Base-by-base conservation (phyloP, 2,329 filamentous ascomycete species). In the Orbilia blumenaviensis region DNA sequence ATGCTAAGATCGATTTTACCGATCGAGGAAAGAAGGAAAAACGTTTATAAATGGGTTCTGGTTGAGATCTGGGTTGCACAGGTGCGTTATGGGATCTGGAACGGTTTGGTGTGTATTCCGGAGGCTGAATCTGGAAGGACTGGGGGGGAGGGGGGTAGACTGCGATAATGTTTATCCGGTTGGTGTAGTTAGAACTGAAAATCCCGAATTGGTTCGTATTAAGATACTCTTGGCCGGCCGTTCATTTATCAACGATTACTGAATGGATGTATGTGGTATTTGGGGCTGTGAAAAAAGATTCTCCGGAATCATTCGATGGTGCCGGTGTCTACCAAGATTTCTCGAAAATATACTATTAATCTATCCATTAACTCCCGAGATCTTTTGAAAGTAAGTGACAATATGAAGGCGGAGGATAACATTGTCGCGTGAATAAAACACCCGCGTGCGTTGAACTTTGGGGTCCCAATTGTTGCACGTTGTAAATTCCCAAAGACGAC, bases 1-100 rank as follows among this genome's bases (percentile, higher is more conserved):
- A 72, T 72, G 67, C 67, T 72, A 72, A 72, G 67, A 46, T 71
- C 32, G 21, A 60, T 48, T 64, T 50, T 72, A 50, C 60, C 58
- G 50, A 62, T n/a, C n/a, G n/a, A n/a, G n/a, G n/a, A n/a, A n/a
- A n/a, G n/a, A n/a, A n/a, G n/a, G n/a, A n/a, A n/a, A n/a, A 18
- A 14, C 34, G 25, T 41, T 62, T 64, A 62, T 60, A 58, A 25
- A 48, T 25, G 16, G 8, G 21, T 14, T 18, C n/a, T 2, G 4
- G 48, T 50, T 46, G 9, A 54, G 38, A 58, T 54, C 38, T 67
- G 27, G 12, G 48, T n/a, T n/a, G n/a, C n/a, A n/a, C 42, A 25
- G 18, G 42, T 16, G 42, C 18, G 7, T 54, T 32, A 41, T 54
- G 44, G 32, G 18, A 61, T 60, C 52, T 48, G 25, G 46, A 34